Evolutionary conservation across 176 grass and related monocot species (phyloP).

Genomic region (Cenchrus purpureus): DNA sequence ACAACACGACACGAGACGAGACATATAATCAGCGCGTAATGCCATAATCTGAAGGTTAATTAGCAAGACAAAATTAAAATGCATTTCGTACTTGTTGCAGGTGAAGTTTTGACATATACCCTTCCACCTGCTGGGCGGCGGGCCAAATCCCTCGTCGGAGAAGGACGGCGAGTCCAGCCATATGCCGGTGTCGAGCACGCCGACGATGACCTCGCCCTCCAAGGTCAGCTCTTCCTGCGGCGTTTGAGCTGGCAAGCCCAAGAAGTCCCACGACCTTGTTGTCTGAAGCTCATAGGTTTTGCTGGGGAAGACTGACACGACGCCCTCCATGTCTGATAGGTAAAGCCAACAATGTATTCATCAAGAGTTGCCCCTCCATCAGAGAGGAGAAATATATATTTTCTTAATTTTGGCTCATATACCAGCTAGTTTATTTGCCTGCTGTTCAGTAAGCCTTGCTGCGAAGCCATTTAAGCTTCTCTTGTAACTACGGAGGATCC

Average conservation of each 20-base stretch:
- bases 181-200: slow-evolving; percentile 51
- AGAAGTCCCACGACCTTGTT: slow-evolving; percentile 66
- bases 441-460: slow-evolving; percentile 17
- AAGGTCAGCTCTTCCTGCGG: not conserved
- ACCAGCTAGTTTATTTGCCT: slow-evolving; percentile 42
- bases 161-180: slow-evolving; percentile 55
- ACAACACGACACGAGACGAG: no score
- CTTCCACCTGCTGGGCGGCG: slow-evolving; percentile 47
- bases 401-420: slow-evolving; percentile 5
- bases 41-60: no score
- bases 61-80: not conserved
- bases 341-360: not conserved
- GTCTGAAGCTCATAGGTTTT: slow-evolving; percentile 23
- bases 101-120: slow-evolving; percentile 18
- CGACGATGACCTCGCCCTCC: slow-evolving; percentile 55
- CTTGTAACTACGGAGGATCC: slow-evolving; percentile 49
- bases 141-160: slow-evolving; percentile 37
- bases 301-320: slow-evolving; percentile 52
- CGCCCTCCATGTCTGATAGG: slow-evolving; percentile 30
- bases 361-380: not conserved
- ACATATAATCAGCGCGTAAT: no score
- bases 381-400: not conserved
- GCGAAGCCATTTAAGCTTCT: slow-evolving; percentile 52
- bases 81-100: not conserved
- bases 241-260: slow-evolving; percentile 14